Conservation (phyloP, 768 basidiomycete genomes). For the Tricholomella constricta region DNA sequence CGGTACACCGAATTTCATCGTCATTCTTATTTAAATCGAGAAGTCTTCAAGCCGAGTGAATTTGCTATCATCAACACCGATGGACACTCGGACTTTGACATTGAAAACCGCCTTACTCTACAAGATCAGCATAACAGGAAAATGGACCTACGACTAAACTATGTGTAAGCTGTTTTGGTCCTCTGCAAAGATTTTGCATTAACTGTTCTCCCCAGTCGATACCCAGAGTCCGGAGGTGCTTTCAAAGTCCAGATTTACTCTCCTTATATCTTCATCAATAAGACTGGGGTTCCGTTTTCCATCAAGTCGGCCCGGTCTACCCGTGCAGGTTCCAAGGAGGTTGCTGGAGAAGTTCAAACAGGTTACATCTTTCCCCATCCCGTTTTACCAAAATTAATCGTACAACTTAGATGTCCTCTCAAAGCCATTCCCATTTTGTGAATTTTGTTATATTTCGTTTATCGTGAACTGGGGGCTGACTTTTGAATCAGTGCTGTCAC, state of each 20-base stretch:
- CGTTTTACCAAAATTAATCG: neutral
- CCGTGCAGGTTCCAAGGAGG: conserved; percentile 68
- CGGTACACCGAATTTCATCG: neutral
- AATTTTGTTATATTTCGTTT: conserved; percentile 26
- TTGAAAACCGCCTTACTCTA: conserved; percentile 71
- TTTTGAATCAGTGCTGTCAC: conserved; percentile 72
- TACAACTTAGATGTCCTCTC: conserved; percentile 43
- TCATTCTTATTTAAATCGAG: neutral
- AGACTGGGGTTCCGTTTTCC: conserved; percentile 83
- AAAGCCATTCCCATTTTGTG: conserved; percentile 77
- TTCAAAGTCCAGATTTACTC: conserved; percentile 95
- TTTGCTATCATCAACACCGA: conserved; percentile 98
- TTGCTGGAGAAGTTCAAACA: conserved; percentile 76
- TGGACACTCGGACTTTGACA: conserved; percentile 84
- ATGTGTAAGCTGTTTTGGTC: conserved; percentile 62
- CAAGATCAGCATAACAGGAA: conserved; percentile 75
- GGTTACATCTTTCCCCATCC: conserved; percentile 43
- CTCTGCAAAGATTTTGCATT: neutral
- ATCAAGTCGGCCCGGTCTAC: conserved; percentile 65
- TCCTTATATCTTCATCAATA: conserved; percentile 90
- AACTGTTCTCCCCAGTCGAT: conserved; percentile 46
- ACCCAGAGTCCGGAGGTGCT: conserved; percentile 89
- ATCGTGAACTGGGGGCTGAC: neutral
- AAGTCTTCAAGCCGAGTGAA: conserved; percentile 91
- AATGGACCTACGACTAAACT: conserved; percentile 83